A percentile compares a stretch with the other conserved stretches of the same genome.
Conservation (phyloP, 2,329 filamentous ascomycete species). For the Lasiodiplodia citricola region DNA sequence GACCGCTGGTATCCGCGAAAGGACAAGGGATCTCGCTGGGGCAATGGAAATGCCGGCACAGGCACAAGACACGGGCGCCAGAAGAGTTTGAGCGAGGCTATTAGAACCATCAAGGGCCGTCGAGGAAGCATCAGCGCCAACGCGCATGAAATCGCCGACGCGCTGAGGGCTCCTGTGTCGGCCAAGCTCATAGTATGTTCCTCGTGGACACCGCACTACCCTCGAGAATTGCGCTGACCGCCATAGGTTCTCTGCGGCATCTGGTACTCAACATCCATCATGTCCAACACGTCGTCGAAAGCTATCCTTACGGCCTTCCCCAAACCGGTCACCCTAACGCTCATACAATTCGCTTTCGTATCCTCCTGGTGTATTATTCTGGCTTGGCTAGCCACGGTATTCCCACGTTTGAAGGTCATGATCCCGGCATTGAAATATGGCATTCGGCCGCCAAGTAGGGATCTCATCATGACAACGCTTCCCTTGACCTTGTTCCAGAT, state of each 20-base stretch:
- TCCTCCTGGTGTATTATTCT: slow-evolving; percentile 83
- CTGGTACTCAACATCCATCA: slow-evolving; percentile 94
- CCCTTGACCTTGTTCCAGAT: slow-evolving; percentile 93
- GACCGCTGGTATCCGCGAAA: slow-evolving; percentile 69
- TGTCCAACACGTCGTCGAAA: slow-evolving; percentile 98
- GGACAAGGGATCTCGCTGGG: slow-evolving; percentile 55
- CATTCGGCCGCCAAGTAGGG: slow-evolving; percentile 78
- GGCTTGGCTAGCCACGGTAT: slow-evolving; percentile 74
- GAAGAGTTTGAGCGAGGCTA: slow-evolving; percentile 89
- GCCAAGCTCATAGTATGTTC: slow-evolving; percentile 78
- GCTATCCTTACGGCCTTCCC: slow-evolving; percentile 91
- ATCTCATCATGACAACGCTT: slow-evolving; percentile 86
- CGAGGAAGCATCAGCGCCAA: slow-evolving; percentile 90
- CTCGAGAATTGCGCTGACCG: slow-evolving; percentile 28
- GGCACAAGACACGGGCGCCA: slow-evolving; percentile 67
- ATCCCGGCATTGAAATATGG: slow-evolving; percentile 84
- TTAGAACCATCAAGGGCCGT: slow-evolving; percentile 78
- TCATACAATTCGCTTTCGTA: slow-evolving; percentile 93
- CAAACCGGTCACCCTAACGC: slow-evolving; percentile 87
- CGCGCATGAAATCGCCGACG: slow-evolving; percentile 90
- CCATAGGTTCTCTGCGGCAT: slow-evolving; percentile 77
- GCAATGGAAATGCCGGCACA: slow-evolving; percentile 38
- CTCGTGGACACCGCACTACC: slow-evolving; percentile 33
- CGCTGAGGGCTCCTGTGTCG: slow-evolving; percentile 87
- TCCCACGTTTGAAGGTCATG: slow-evolving; percentile 71